Evolutionary conservation across 2,329 filamentous ascomycete genomes (phyloP), one percentile per base, ranked within the genome.

Genomic region (Fusarium denticulatum): DNA sequence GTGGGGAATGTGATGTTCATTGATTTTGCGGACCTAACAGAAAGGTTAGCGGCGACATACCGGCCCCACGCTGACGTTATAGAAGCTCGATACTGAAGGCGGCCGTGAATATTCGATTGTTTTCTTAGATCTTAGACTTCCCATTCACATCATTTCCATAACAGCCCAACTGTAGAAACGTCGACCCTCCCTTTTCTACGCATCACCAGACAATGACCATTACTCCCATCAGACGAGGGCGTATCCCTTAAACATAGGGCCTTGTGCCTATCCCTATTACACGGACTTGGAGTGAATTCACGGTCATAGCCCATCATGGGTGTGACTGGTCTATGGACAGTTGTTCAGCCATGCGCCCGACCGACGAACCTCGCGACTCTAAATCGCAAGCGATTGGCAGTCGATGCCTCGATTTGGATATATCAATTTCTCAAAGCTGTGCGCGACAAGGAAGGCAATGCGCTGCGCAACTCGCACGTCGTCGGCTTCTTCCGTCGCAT

Each of bases 351-450:
- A 50, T 98, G 95, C 81, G 96, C 96, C 53, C 93, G 96, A 42
- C 97, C 96, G 26, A 97, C 97, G 72, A 98, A 97, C 82, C 92
- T 99, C 77, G 95, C 97, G 78, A 97, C 96, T 20, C 91, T 99
- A 69, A 98, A 98, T 82, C 94, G 93, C 77, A 98, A 97, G 84
- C 94, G 96, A 22, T 92, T 99, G 56, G 97, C 96, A 52, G 94
- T 99, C 75, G 96, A 99, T 84, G 96, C 97, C 66, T 98, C 95
- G 18, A 99, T 99, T 81, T 99, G 96, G 96, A 98, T 99, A 78
- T 99, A 99, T 87, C 96, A 99, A 81, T 99, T 99, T 80, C 90
- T 99, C 78, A 99, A 99, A 85, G 96, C 97, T 15, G 96, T 99
- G 16, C 95, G 96, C 78, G 96, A 99, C 84, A 98, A 98, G 80